A percentile compares a stretch with the other conserved stretches of the same genome.
Evolutionary conservation across 495 filamentous ascomycete species (phyloP).

Genomic region (Aspergillus campestris): DNA sequence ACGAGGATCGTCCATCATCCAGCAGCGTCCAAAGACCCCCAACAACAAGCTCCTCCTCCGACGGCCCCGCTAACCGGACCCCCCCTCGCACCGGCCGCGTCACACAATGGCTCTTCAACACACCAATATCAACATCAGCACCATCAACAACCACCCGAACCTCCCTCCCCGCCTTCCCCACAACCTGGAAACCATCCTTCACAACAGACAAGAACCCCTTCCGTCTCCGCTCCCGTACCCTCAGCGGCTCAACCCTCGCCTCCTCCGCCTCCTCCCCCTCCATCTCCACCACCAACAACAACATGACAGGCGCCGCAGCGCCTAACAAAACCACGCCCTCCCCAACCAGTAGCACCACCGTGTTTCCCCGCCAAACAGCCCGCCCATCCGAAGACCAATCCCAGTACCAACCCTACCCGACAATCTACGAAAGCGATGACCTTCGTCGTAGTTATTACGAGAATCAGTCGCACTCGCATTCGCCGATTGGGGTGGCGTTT

Average conservation of each 20-base stretch:
- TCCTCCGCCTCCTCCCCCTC: conserved; percentile 8
- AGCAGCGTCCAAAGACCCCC: conserved; percentile 3
- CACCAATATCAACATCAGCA: conserved; percentile 3
- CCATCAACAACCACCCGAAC: neutral
- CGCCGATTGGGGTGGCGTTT: no score
- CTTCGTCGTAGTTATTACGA: conserved; percentile 12
- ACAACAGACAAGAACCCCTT: conserved; percentile 14
- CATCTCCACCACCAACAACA: conserved; percentile 8
- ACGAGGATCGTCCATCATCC: neutral
- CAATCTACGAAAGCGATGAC: conserved; percentile 20
- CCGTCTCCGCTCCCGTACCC: conserved; percentile 30
- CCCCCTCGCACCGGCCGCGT: conserved; percentile 22
- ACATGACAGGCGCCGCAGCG: conserved; percentile 10
- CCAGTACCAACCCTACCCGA: conserved; percentile 12
- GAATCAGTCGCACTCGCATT: conserved; percentile 15
- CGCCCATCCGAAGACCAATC: conserved; percentile 13
- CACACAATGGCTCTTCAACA: conserved; percentile 28
- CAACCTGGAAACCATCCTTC: conserved; percentile 8
- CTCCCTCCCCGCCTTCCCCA: neutral
- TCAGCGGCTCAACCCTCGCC: conserved; percentile 33
- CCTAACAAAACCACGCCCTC: conserved; percentile 14
- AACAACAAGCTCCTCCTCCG: conserved; percentile 11
- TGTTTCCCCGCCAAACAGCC: conserved; percentile 11
- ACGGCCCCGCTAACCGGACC: conserved; percentile 7
- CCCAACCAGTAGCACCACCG: conserved; percentile 22